Conservation (phyloP, 2,329 filamentous ascomycete genomes). For the Biscogniauxia mediterranea region DNA sequence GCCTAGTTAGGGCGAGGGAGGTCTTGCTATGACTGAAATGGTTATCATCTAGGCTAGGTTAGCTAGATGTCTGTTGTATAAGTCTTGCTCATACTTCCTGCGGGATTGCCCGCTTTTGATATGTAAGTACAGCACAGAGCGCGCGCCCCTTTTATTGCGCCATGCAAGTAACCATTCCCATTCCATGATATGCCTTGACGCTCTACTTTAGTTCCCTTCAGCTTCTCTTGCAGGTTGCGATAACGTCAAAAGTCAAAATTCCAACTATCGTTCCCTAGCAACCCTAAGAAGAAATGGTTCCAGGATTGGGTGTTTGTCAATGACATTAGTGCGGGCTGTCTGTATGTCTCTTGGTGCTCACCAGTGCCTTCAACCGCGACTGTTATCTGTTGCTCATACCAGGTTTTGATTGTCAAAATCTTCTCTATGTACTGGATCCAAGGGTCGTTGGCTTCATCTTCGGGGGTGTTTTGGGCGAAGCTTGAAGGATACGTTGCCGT, state of each 20-base stretch:
- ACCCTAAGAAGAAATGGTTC: slow-evolving; percentile 19
- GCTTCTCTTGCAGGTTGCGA: neutral
- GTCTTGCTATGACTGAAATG: neutral
- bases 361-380: neutral
- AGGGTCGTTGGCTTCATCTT: slow-evolving; percentile 20
- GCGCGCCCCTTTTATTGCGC: neutral
- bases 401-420: slow-evolving; percentile 31
- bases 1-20: neutral
- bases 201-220: neutral
- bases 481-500: slow-evolving; percentile 11
- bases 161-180: neutral
- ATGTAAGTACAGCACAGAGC: neutral
- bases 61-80: neutral
- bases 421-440: slow-evolving; percentile 20
- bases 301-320: slow-evolving; percentile 11
- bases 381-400: slow-evolving; percentile 30
- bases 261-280: slow-evolving; percentile 17
- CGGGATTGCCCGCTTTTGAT: neutral
- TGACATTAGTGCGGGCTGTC: neutral
- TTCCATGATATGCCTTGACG: neutral
- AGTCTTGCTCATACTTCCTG: neutral
- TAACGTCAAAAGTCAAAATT: slow-evolving; percentile 18
- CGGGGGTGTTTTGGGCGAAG: slow-evolving; percentile 18
- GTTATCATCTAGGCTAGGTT: neutral
- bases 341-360: slow-evolving; percentile 2